phyloP scores from a whole-genome alignment of 768 basidiomycete species.

The Leccinellum luteum region DNA sequence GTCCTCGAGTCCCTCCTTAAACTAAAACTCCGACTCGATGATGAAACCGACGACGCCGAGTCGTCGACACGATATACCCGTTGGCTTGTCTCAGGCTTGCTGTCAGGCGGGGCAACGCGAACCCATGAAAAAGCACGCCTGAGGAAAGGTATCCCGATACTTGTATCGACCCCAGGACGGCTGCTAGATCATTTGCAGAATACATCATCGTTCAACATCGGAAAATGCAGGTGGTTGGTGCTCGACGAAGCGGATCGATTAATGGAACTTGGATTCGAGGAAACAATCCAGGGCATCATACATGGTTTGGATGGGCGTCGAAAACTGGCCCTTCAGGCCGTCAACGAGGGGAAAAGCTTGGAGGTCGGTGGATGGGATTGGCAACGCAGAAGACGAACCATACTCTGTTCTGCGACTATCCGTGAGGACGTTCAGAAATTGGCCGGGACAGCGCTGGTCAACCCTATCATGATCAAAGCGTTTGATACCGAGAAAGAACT shows the following conservation, averaged over 20 bases:
- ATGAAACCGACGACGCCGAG: conserved; percentile 50
- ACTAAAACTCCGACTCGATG: conserved; percentile 63
- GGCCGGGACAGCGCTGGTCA: conserved; percentile 74
- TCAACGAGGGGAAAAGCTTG: conserved; percentile 59
- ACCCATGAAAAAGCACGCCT: conserved; percentile 95
- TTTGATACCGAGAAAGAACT: conserved; percentile 45
- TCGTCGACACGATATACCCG: conserved; percentile 58
- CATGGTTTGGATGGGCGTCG: conserved; percentile 81
- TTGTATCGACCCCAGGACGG: conserved; percentile 94
- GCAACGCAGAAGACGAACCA: conserved; percentile 71
- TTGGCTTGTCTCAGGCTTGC: conserved; percentile 90
- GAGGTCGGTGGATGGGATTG: conserved; percentile 89
- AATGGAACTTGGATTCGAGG: conserved; percentile 98
- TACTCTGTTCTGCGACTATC: conserved; percentile 97
- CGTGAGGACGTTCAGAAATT: conserved; percentile 92
- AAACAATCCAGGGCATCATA: conserved; percentile 88
- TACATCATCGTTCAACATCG: conserved; percentile 88
- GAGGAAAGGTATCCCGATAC: conserved; percentile 91
- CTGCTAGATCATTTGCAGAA: conserved; percentile 96
- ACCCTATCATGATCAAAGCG: conserved; percentile 84
- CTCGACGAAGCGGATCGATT: conserved; percentile 96
- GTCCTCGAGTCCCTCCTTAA: conserved; percentile 83
- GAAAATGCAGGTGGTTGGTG: conserved; percentile 93
- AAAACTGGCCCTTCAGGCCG: conserved; percentile 66
- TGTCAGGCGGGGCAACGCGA: conserved; percentile 92